Evolutionary conservation across 2,329 filamentous ascomycete genomes (phyloP).

Genomic region (Furcasterigmium furcatum): DNA sequence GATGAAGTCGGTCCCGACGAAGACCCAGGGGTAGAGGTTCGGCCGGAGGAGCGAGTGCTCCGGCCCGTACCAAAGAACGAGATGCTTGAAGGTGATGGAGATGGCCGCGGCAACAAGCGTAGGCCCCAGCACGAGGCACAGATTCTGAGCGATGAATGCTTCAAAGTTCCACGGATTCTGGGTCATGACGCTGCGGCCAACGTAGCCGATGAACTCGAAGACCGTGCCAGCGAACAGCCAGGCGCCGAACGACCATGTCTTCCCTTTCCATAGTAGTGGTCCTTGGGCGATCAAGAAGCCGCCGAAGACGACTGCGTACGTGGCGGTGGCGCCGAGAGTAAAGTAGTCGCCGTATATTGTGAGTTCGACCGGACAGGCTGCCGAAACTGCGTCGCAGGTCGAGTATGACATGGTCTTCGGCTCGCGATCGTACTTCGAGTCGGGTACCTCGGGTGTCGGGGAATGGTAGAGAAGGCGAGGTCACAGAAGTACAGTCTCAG

Average conservation of each 20-base stretch:
- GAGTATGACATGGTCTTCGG: slow-evolving; percentile 1
- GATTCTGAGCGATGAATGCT: slow-evolving; percentile 37
- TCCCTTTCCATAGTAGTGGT: not conserved
- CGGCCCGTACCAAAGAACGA: slow-evolving; percentile 37
- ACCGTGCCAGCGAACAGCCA: slow-evolving; percentile 2
- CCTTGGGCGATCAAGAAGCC: not conserved
- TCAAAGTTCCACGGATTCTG: slow-evolving; percentile 34
- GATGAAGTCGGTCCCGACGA: slow-evolving; percentile 44
- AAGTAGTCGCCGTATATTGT: slow-evolving; percentile 4
- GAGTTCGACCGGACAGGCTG: not conserved
- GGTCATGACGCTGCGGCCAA: slow-evolving; percentile 1
- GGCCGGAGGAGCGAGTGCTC: slow-evolving; percentile 36
- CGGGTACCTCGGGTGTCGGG: too few species aligned
- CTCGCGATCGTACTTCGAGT: too few species aligned
- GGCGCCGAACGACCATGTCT: slow-evolving; percentile 2
- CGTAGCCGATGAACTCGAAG: slow-evolving; percentile 1
- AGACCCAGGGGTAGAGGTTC: slow-evolving; percentile 42
- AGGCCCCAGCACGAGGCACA: slow-evolving; percentile 37
- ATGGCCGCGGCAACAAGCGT: slow-evolving; percentile 41
- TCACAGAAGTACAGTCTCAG: too few species aligned
- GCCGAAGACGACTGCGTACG: not conserved
- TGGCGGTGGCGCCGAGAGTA: not conserved
- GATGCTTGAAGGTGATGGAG: slow-evolving; percentile 42
- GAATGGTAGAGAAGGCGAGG: too few species aligned
- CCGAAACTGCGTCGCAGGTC: not conserved